These are phyloP conservation scores for Trichoderma orchidacearum DNA, from an alignment of 495 filamentous ascomycete genomes.

Conservation along the genomic window DNA sequence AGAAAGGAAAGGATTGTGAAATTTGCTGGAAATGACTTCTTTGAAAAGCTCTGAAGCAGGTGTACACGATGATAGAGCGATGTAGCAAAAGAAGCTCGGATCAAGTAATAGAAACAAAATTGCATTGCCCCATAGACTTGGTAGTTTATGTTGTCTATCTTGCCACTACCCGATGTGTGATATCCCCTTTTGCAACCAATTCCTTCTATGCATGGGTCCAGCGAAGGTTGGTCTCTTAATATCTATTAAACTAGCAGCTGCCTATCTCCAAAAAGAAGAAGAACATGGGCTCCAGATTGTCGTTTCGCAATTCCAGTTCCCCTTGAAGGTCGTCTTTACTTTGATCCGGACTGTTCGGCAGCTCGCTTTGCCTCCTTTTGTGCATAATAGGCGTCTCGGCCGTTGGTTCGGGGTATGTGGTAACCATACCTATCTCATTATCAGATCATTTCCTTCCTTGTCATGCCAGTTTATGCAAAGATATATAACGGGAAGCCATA, in stretches of 20 bases:
- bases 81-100: too few species aligned
- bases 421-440: constrained; percentile 32
- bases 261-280: too few species aligned
- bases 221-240: background rate
- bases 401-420: constrained; percentile 35
- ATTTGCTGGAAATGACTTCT: too few species aligned
- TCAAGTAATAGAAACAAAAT: too few species aligned
- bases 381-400: constrained; percentile 32
- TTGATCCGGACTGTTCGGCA: constrained; percentile 8
- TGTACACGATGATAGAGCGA: too few species aligned
- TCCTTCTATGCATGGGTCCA: background rate
- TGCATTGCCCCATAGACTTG: too few species aligned
- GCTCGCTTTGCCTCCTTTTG: constrained; percentile 33
- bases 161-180: background rate
- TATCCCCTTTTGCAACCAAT: background rate
- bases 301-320: background rate
- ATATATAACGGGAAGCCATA: constrained; percentile 12
- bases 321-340: background rate
- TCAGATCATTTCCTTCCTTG: constrained; percentile 1
- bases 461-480: background rate
- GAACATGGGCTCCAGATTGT: too few species aligned
- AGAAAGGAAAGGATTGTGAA: too few species aligned
- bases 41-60: too few species aligned
- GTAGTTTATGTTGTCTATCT: too few species aligned
- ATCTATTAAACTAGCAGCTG: background rate